phyloP scores from a whole-genome alignment of 169 alveolate genomes.

The Cryptosporidium felis region DNA sequence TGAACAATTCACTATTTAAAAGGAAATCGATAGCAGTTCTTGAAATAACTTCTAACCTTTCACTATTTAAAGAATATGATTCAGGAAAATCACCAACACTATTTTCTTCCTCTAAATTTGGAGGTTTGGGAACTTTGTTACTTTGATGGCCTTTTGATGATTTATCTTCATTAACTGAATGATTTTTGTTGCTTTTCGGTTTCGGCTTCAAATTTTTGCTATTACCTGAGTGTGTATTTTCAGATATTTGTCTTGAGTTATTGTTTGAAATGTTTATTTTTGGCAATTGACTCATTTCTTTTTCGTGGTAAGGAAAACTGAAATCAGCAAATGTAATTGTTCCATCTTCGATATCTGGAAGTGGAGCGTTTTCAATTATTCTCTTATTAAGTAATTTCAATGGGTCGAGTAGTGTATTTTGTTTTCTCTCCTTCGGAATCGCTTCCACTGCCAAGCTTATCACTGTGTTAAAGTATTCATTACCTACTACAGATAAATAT shows the following conservation, averaged over 20 bases:
- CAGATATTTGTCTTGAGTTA: conserved; percentile 15
- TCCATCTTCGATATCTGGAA: conserved; percentile 67
- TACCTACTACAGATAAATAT: conserved; percentile 64
- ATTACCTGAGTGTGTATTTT: conserved; percentile 42
- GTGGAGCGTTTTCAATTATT: conserved; percentile 44
- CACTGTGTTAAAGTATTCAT: conserved; percentile 56
- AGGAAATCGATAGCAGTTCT: conserved; percentile 40
- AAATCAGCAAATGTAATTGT: conserved; percentile 35
- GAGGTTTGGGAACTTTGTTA: conserved; percentile 7
- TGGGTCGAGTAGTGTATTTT: conserved; percentile 11
- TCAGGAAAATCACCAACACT: conserved; percentile 37
- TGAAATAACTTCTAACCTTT: conserved; percentile 15
- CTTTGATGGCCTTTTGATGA: no score
- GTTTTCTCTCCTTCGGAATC: conserved; percentile 50
- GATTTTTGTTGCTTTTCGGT: no score
- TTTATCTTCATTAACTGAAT: no score
- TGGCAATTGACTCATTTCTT: background rate
- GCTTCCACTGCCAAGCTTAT: conserved; percentile 52
- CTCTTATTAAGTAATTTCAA: conserved; percentile 47
- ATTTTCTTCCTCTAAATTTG: background rate
- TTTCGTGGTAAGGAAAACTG: background rate
- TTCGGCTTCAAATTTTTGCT: no score
- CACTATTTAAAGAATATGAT: background rate
- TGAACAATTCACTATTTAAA: conserved; percentile 15
- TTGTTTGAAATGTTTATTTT: background rate